Base-by-base conservation (phyloP, 163 green algal genomes). In the Coccomyxa subellipsoidea region DNA sequence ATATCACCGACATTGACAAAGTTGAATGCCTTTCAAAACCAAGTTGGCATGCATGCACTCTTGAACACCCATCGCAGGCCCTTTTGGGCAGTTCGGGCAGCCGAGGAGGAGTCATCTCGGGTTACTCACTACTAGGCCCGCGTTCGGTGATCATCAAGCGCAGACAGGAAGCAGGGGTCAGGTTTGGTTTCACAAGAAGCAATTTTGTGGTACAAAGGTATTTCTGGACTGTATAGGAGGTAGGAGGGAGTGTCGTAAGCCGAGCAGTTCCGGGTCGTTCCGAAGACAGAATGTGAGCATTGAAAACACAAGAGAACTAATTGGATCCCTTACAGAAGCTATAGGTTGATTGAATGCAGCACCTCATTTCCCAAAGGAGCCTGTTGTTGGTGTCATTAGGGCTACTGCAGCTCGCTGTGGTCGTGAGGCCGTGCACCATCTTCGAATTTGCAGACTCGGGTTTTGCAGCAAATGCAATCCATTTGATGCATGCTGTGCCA, bases 371-470 rank as follows among this genome's bases (percentile, higher is more conserved):
- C 47, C 47, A 59, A 59, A 59, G 23, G 21, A 59, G 23, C 4
- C 4, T 59, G 47, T 59, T 59, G 47, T 18, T 59, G 15, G 23
- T 59, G 23, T 27, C 47, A 59, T 12, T 59, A 8, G 47, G 47
- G 47, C 23, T 59, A 18, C 5, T 59, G 47, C 47, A 59, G 4
- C 23, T 59, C 15, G 21, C 15, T 18, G 4, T 18, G 47, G 23
- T 59, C 47, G 47, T 59, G 47, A 59, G 47, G 23, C 47, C 66
- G 66, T 73, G 66, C 66, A 73, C 66, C 66, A 73, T 73, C n/a
- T 73, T 73, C 27, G 66, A 73, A 23, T 73, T 73, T n/a, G 66
- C 66, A 36, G 66, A 73, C n/a, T 73, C 66, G 27, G 66, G 66
- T 32, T 73, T 73, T n/a, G 66, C 66, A 73, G 66, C 66, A 18